Evolutionary conservation across 129 eudicot species (phyloP), one percentile per base, ranked within the genome.

Genomic region (Tagetes erecta): DNA sequence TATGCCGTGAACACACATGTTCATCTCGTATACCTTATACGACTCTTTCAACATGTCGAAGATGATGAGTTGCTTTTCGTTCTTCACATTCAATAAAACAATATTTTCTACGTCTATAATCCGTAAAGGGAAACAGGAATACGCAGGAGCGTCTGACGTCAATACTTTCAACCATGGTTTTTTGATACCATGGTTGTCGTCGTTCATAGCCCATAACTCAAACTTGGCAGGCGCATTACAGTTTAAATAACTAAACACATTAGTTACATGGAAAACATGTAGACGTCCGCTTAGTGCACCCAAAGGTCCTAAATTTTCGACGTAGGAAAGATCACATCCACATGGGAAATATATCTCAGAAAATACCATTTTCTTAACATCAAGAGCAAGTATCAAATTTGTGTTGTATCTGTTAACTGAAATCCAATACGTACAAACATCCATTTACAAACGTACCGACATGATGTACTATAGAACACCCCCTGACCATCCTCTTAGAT

Each of bases 371-470:
- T 40, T 8, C 8, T 72, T 40, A 58, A 58, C 57, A 31, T 58
- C n/a, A 0, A 72, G 34, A 31, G 68, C 44, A n/a, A 72, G 13
- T 13, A 72, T 72, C 35, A 58, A 58, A 11, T 10, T 31, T 41
- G 27, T 20, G 27, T 20, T 20, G 27, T 9, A 4, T 8, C 46
- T 6, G 10, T 13, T 5, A 11, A 39, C 4, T 8, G 67, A 57
- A 31, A 12, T 34, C 77, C 77, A 72, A 42, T 72, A 72, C 42
- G 27, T 20, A 20, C 27, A 72, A 72, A 60, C 31, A 12, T 44
- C 68, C 77, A 52, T 72, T 58, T 44, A 72, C 44, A 72, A 58
- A 58, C 30, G 68, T 12, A 38, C 75, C 51, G 0, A 31, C 68
- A 0, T 30, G 10, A 1, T 57, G 41, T 40, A 3, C 30, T 67